phyloP scores from a whole-genome alignment of 345 rosid species.

The Hibiscus syriacus region DNA sequence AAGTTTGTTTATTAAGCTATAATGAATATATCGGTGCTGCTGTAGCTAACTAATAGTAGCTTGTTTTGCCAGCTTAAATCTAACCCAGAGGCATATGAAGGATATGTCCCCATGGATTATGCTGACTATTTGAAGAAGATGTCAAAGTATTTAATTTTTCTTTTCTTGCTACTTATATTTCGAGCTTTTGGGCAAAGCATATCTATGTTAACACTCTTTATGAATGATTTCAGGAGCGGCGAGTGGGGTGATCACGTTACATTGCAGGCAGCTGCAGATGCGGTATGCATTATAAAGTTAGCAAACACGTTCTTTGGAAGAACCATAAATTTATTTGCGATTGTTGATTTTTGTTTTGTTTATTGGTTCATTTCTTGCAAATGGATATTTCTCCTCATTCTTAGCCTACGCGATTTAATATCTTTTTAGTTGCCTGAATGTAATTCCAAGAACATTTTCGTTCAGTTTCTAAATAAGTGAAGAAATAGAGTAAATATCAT shows the following conservation, averaged over 20 bases:
- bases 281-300: constrained; percentile 25
- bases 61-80: constrained; percentile 48
- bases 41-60: neutral
- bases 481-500: neutral
- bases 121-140: constrained; percentile 61
- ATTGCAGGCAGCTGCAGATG: constrained; percentile 73
- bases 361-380: neutral
- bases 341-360: neutral
- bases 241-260: constrained; percentile 72
- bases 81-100: constrained; percentile 52
- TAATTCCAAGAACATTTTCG: neutral
- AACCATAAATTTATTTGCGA: too few relatives aligned
- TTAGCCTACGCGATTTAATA: neutral
- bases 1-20: neutral
- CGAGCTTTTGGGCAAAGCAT: neutral
- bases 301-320: too few relatives aligned
- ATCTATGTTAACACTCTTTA: constrained; percentile 11
- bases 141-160: constrained; percentile 38
- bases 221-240: constrained; percentile 43
- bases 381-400: neutral
- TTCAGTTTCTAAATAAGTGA: neutral
- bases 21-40: constrained; percentile 4
- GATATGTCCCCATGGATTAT: constrained; percentile 80
- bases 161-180: neutral
- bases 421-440: neutral